Evolutionary conservation across 768 basidiomycete species (phyloP).

Genomic region (Phanerochaete carnosa): DNA sequence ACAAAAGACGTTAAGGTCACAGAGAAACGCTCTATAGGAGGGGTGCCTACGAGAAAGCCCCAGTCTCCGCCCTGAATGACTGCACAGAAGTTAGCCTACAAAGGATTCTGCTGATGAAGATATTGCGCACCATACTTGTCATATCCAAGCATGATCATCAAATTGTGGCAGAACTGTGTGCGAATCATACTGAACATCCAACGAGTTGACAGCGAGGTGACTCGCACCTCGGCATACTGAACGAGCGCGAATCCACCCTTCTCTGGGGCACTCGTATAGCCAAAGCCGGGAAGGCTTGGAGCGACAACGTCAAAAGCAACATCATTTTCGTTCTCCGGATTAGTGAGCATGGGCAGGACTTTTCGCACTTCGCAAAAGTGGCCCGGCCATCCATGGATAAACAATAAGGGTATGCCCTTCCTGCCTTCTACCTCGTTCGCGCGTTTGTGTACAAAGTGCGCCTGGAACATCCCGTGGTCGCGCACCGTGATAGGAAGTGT

Average conservation of each 20-base stretch:
- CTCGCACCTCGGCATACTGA: no score
- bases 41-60: constrained; percentile 27
- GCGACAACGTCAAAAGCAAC: constrained; percentile 66
- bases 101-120: not conserved
- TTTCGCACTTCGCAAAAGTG: constrained; percentile 55
- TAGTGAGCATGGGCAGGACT: constrained; percentile 50
- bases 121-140: constrained; percentile 19
- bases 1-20: not conserved
- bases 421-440: constrained; percentile 3
- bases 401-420: constrained; percentile 57
- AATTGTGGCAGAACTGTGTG: constrained; percentile 18
- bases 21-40: not conserved
- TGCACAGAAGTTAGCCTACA: constrained; percentile 13
- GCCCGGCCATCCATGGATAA: constrained; percentile 68
- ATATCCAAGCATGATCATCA: constrained; percentile 29
- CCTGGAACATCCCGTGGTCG: constrained; percentile 27
- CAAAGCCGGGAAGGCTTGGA: constrained; percentile 55
- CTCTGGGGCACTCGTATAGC: constrained; percentile 55
- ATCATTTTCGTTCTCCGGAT: constrained; percentile 26
- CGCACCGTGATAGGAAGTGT: constrained; percentile 31
- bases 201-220: no score
- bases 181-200: no score
- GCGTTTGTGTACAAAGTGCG: constrained; percentile 36
- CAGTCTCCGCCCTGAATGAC: constrained; percentile 50
- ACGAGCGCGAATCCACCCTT: constrained; percentile 45